A percentile compares a stretch with the other conserved stretches of the same genome.
These are phyloP conservation scores for Scytalidium lignicola DNA, from an alignment of 2,329 filamentous ascomycete species.

Conservation along the genomic window DNA sequence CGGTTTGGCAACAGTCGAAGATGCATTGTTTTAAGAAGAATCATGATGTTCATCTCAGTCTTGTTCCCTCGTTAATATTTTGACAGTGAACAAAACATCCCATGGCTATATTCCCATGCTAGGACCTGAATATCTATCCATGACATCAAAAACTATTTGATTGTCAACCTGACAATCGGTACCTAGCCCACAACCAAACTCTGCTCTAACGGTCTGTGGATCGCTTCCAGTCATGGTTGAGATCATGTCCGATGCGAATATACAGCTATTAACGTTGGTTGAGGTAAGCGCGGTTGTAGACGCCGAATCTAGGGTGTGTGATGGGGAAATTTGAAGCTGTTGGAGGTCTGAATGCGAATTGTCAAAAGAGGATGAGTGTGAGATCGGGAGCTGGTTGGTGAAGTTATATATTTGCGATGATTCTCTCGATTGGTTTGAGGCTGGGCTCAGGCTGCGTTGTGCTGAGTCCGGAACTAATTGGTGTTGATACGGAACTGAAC, in stretches of 20 bases:
- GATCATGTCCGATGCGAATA: constrained; percentile 39
- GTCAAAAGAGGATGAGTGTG: constrained; percentile 9
- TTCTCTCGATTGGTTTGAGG: constrained; percentile 7
- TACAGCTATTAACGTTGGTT: constrained; percentile 25
- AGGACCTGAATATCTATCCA: constrained; percentile 36
- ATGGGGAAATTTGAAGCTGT: constrained; percentile 7
- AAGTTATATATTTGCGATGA: constrained; percentile 18
- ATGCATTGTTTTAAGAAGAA: too few relatives aligned
- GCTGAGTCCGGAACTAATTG: constrained; percentile 10
- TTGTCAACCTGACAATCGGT: constrained; percentile 39
- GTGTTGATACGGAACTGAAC: constrained; percentile 9
- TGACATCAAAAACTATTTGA: constrained; percentile 35
- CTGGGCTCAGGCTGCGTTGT: constrained; percentile 10
- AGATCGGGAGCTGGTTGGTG: constrained; percentile 12
- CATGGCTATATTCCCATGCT: constrained; percentile 14
- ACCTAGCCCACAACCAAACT: constrained; percentile 33
- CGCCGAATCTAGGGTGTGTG: constrained; percentile 6
- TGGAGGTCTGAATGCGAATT: constrained; percentile 4
- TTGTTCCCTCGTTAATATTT: too few relatives aligned
- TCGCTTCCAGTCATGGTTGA: constrained; percentile 35
- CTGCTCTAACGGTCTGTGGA: constrained; percentile 30
- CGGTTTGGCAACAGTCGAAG: too few relatives aligned
- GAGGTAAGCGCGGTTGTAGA: constrained; percentile 12
- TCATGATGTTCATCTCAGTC: too few relatives aligned
- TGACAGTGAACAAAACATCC: too few relatives aligned